phyloP scores from a whole-genome alignment of 2,329 filamentous ascomycete species.

The Aspergillaceae sp. region DNA sequence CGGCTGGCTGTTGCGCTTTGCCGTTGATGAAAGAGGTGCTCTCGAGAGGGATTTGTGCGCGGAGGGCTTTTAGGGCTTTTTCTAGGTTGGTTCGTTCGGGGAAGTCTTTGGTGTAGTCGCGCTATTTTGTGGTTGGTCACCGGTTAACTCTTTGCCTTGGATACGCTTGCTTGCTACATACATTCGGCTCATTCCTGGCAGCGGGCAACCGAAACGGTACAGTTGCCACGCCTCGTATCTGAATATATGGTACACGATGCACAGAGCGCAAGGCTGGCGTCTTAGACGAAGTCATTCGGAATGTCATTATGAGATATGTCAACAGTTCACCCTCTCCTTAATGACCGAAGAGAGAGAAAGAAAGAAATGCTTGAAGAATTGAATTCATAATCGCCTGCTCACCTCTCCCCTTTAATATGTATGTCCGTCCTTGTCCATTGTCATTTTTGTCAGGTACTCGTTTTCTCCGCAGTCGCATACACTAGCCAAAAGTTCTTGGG shows the following conservation, averaged over 20 bases:
- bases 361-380: not conserved
- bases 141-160: not conserved
- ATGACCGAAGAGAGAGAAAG: not conserved
- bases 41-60: slow-evolving; percentile 25
- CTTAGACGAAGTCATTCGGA: not conserved
- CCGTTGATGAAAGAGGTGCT: slow-evolving; percentile 23
- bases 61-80: slow-evolving; percentile 22
- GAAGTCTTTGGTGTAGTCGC: slow-evolving; percentile 20
- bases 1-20: slow-evolving; percentile 12
- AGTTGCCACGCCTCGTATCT: slow-evolving; percentile 9
- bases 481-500: not conserved
- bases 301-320: not conserved
- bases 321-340: not conserved
- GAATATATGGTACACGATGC: not conserved
- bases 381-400: not conserved
- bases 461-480: not conserved
- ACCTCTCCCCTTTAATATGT: not conserved
- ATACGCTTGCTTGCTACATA: slow-evolving; percentile 1
- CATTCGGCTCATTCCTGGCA: slow-evolving; percentile 29
- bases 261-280: not conserved
- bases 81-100: slow-evolving; percentile 28
- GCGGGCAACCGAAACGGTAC: slow-evolving; percentile 23
- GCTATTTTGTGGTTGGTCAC: slow-evolving; percentile 5
- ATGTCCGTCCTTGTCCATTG: not conserved
- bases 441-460: too few species aligned